Evolutionary conservation across 495 filamentous ascomycete genomes (phyloP), one percentile per base, ranked within the genome.

Genomic region (Clohesyomyces aquaticus): DNA sequence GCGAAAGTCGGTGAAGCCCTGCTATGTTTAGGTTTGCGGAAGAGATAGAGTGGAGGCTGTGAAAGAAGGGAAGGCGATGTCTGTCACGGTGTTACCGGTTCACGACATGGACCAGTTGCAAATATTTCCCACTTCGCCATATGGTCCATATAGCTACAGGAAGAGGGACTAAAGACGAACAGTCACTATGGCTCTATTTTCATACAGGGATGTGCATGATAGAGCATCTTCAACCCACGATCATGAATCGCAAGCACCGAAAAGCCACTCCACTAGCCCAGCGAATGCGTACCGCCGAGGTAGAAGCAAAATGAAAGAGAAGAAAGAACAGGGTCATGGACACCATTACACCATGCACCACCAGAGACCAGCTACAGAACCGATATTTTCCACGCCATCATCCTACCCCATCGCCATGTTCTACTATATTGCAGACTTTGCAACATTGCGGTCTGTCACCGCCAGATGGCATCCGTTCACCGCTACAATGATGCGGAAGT

Each of bases 1-100:
- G n/a, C 26, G 48, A 61, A 61, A 54, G 59, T 53, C 59, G 59
- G 59, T 61, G 59, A 54, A 35, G n/a, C 38, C 26, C 3, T 48
- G 49, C 49, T 46, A 61, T 52, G 48, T 61, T 53, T 52, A 61
- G 58, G 32, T 21, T 52, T 23, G 3, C 29, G 16, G 28, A 27
- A 18, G 12, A 19, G 16, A 22, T 21, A 25, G 25, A 46, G 32
- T n/a, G 29, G 46, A 14, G 25, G 28, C 19, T n/a, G 19, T 22
- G 28, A 53, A 47, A 27, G 16, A 47, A 11, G 23, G 23, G 18
- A 14, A 45, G 11, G 54, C 18, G 27, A 18, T 23, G 25, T 18
- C 12, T 10, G 35, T 12, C 4, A 55, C 21, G 12, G 10, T 22
- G 46, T 49, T n/a, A n/a, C n/a, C n/a, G n/a, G n/a, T n/a, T n/a